Conservation (phyloP, 805 yeast genomes). For the Sugiyamaella lignohabitans region DNA sequence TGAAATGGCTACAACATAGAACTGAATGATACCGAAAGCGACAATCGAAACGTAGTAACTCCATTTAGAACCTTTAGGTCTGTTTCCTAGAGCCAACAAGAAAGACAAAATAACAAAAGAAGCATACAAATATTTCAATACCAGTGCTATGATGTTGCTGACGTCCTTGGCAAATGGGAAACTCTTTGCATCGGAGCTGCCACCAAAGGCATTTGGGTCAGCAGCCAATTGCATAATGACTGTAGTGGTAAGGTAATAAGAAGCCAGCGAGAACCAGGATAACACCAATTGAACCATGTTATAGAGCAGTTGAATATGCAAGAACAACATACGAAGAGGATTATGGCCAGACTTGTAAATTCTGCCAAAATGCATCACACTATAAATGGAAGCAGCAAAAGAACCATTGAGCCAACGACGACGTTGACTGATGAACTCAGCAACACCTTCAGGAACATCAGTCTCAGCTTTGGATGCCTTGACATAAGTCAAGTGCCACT, state of each 20-base stretch:
- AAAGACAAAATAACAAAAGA: slow-evolving; percentile 54
- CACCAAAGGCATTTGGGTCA: slow-evolving; percentile 37
- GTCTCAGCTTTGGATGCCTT: slow-evolving; percentile 61
- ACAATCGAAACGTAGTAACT: slow-evolving; percentile 47
- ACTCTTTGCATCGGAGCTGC: slow-evolving; percentile 37
- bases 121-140: slow-evolving; percentile 50
- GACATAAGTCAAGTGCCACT: slow-evolving; percentile 59
- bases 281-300: slow-evolving; percentile 48
- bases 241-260: slow-evolving; percentile 58
- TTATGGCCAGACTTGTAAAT: slow-evolving; percentile 52
- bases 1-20: slow-evolving; percentile 52
- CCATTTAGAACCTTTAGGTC: slow-evolving; percentile 54
- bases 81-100: slow-evolving; percentile 56
- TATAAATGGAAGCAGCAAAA: slow-evolving; percentile 50
- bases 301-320: slow-evolving; percentile 52
- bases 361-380: slow-evolving; percentile 49
- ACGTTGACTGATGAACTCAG: slow-evolving; percentile 58
- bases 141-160: slow-evolving; percentile 41
- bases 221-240: slow-evolving; percentile 46
- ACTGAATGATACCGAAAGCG: slow-evolving; percentile 56
- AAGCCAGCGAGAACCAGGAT: slow-evolving; percentile 59
- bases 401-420: slow-evolving; percentile 68
- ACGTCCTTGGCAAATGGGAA: slow-evolving; percentile 30
- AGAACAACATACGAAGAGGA: slow-evolving; percentile 40
- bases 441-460: slow-evolving; percentile 57